Evolutionary conservation across 352 stramenopile genomes (phyloP).

Genomic region (Pythium coloratum): DNA sequence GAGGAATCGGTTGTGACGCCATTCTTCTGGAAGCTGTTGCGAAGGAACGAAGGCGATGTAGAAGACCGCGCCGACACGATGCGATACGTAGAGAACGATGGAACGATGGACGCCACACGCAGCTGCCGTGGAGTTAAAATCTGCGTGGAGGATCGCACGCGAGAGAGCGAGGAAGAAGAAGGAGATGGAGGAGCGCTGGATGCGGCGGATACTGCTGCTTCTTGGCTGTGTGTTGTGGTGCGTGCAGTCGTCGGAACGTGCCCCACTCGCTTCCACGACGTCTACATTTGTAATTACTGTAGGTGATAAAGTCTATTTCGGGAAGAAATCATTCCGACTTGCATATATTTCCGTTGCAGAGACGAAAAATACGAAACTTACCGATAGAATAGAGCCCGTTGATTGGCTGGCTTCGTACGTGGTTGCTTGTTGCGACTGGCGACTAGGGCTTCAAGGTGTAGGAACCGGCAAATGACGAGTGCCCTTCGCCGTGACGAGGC

Average conservation of each 20-base stretch:
- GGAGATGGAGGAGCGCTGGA: background rate
- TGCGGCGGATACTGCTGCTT: background rate
- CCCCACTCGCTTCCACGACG: slow-evolving; percentile 8
- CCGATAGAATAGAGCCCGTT: background rate
- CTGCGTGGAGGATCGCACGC: slow-evolving; percentile 1
- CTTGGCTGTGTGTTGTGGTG: slow-evolving; percentile 6
- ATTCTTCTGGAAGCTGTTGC: background rate
- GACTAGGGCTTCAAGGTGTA: slow-evolving; percentile 12
- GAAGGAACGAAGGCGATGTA: background rate
- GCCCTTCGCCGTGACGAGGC: background rate
- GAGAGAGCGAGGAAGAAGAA: background rate
- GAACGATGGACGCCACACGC: background rate
- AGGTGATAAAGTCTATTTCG: background rate
- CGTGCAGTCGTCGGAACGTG: slow-evolving; percentile 10
- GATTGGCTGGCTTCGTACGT: slow-evolving; percentile 6
- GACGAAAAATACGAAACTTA: background rate
- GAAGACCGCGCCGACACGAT: background rate
- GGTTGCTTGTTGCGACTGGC: background rate
- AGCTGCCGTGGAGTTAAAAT: slow-evolving; percentile 1
- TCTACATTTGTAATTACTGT: slow-evolving; percentile 10
- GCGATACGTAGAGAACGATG: background rate
- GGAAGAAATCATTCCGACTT: background rate
- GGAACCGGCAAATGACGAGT: slow-evolving; percentile 7
- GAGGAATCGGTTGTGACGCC: slow-evolving; percentile 28
- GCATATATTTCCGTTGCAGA: background rate